These are phyloP conservation scores for Candida sanyaensis DNA, from an alignment of 1,139 yeast genomes.

Conservation along the genomic window DNA sequence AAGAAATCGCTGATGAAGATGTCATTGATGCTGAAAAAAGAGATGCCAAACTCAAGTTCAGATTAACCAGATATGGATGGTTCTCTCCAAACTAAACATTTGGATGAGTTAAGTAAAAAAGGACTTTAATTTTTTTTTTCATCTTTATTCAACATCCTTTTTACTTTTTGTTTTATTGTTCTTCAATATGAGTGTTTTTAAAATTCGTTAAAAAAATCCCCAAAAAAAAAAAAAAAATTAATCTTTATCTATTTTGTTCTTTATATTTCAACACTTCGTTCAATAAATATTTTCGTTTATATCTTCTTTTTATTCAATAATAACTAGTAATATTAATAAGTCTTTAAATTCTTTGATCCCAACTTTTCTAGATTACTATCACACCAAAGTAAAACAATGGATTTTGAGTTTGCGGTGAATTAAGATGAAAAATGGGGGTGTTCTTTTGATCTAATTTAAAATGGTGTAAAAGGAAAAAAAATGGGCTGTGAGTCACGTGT, in stretches of 20 bases:
- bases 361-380: too few relatives aligned
- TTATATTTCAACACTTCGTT: not conserved
- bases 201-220: not conserved
- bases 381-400: too few relatives aligned
- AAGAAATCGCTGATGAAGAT: too few relatives aligned
- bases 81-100: slow-evolving; percentile 13
- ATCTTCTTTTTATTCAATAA: not conserved
- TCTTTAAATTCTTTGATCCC: too few relatives aligned
- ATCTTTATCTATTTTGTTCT: not conserved
- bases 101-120: not conserved
- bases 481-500: too few relatives aligned
- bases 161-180: not conserved
- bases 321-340: too few relatives aligned
- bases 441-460: too few relatives aligned
- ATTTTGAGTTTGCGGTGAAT: too few relatives aligned
- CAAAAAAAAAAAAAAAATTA: not conserved
- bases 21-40: not conserved
- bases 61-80: slow-evolving; percentile 12
- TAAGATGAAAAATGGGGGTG: too few relatives aligned
- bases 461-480: too few relatives aligned
- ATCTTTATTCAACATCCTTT: not conserved
- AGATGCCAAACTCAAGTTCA: slow-evolving; percentile 7
- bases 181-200: not conserved
- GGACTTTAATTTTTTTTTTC: not conserved
- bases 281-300: not conserved